phyloP scores from a whole-genome alignment of 176 grass and related monocot species.

The Neostapfia colusana region DNA sequence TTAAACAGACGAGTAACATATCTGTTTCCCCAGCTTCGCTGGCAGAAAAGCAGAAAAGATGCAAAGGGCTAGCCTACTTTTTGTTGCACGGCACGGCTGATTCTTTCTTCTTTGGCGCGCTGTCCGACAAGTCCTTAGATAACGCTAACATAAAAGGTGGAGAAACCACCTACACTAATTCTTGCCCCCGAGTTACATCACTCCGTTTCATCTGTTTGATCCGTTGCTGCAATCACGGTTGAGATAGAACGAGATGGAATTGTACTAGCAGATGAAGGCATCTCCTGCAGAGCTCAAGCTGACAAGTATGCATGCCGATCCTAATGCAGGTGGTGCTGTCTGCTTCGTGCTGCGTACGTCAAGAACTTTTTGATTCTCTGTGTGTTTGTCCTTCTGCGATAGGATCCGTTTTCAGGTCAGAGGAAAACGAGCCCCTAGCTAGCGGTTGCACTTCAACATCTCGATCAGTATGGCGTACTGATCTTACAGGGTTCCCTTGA shows the following conservation, averaged over 20 bases:
- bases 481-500: neutral
- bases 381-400: neutral
- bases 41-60: constrained; percentile 19
- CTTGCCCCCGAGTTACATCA: neutral
- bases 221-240: neutral
- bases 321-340: constrained; percentile 26
- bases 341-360: constrained; percentile 23
- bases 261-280: neutral
- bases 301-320: constrained; percentile 4
- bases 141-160: constrained; percentile 11
- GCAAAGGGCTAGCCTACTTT: constrained; percentile 22
- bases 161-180: constrained; percentile 20
- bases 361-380: constrained; percentile 4
- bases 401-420: neutral
- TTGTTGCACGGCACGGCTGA: constrained; percentile 18
- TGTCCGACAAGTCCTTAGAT: constrained; percentile 43
- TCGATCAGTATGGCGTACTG: constrained; percentile 17
- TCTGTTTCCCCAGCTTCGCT: constrained; percentile 28
- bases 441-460: too few relatives aligned
- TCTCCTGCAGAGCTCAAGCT: constrained; percentile 1
- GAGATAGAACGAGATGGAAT: neutral
- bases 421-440: too few relatives aligned
- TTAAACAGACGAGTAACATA: constrained; percentile 16
- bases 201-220: constrained; percentile 4
- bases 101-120: constrained; percentile 35